These are phyloP conservation scores for Yarrowia sp. DNA, from an alignment of 805 yeast genomes.

Conservation along the genomic window DNA sequence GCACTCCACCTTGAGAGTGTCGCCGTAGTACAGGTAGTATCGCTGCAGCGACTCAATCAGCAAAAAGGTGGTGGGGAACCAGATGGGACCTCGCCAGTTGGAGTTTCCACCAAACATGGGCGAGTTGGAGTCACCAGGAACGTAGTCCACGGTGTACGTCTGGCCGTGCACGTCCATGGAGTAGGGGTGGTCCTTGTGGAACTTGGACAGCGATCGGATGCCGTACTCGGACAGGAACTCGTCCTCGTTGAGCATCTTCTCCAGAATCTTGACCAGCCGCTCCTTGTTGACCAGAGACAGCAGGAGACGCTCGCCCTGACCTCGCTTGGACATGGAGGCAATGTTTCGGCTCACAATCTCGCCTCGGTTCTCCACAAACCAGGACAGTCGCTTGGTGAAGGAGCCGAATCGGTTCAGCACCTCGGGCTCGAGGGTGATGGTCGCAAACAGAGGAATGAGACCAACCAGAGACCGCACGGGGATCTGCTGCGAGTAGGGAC, in stretches of 20 bases:
- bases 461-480: constrained; percentile 93
- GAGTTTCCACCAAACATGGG: constrained; percentile 97
- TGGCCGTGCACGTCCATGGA: constrained; percentile 82
- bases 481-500: constrained; percentile 65
- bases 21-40: constrained; percentile 86
- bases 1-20: constrained; percentile 82
- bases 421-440: constrained; percentile 86
- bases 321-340: constrained; percentile 79
- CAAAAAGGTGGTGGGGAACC: constrained; percentile 92
- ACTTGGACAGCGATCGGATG: constrained; percentile 85
- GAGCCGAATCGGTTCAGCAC: constrained; percentile 77
- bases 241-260: constrained; percentile 80
- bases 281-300: constrained; percentile 83
- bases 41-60: constrained; percentile 86
- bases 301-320: constrained; percentile 81
- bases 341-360: constrained; percentile 79
- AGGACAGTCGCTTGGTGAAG: constrained; percentile 79
- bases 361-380: constrained; percentile 78
- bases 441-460: constrained; percentile 87
- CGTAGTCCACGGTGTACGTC: constrained; percentile 70
- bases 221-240: constrained; percentile 88
- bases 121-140: constrained; percentile 89
- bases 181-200: constrained; percentile 83
- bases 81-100: constrained; percentile 96
- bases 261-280: constrained; percentile 74